These are phyloP conservation scores for Stromatinia cepivora DNA, from an alignment of 2,329 filamentous ascomycete species.

Conservation along the genomic window DNA sequence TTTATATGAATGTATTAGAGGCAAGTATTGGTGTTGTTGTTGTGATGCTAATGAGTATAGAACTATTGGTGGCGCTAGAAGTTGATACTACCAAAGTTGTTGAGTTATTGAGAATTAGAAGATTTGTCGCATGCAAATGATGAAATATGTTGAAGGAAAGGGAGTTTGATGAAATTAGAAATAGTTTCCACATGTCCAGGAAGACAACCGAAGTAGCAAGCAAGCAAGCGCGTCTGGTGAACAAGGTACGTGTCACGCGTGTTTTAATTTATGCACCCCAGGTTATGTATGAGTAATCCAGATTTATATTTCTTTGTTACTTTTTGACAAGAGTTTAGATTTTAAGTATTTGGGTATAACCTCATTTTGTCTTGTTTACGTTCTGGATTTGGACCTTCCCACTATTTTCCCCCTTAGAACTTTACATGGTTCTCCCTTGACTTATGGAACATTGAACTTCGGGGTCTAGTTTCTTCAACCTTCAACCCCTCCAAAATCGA, in stretches of 20 bases:
- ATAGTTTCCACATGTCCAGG: not conserved
- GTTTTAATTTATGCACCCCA: constrained; percentile 3
- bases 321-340: not conserved
- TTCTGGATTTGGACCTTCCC: not conserved
- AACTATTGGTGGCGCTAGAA: no score
- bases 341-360: not conserved
- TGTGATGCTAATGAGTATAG: not conserved
- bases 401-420: not conserved
- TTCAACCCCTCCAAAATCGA: not conserved
- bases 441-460: not conserved
- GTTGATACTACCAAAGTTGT: not conserved
- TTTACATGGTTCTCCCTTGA: not conserved
- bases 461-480: not conserved
- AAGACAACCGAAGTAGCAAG: constrained; percentile 6
- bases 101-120: not conserved
- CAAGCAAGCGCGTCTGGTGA: constrained; percentile 6
- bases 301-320: not conserved
- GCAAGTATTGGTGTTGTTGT: not conserved
- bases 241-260: constrained; percentile 6
- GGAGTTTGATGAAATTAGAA: constrained; percentile 10
- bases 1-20: not conserved
- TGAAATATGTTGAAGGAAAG: not conserved
- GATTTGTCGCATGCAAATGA: constrained; percentile 4
- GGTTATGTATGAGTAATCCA: not conserved
- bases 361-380: not conserved